Conservation (phyloP, 371 early-diverging fungal genomes). For the Entomophthora muscae region DNA sequence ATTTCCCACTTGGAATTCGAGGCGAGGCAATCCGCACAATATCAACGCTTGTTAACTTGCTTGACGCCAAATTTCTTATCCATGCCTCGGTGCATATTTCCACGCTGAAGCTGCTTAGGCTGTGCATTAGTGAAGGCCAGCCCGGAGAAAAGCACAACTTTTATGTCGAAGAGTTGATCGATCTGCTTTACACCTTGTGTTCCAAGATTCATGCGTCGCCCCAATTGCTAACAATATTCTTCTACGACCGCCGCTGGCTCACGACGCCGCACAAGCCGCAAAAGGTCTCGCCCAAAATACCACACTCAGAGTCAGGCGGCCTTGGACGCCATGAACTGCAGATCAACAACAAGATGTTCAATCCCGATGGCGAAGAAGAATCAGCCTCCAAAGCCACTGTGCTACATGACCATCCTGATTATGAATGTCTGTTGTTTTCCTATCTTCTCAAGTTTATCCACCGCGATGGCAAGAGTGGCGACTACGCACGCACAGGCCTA, state of each 20-base stretch:
- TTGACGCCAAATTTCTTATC: slow-evolving; percentile 74
- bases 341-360: slow-evolving; percentile 6
- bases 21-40: slow-evolving; percentile 65
- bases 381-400: neutral
- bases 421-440: slow-evolving; percentile 69
- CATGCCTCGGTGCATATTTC: slow-evolving; percentile 82
- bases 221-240: slow-evolving; percentile 73
- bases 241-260: slow-evolving; percentile 63
- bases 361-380: slow-evolving; percentile 9
- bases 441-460: slow-evolving; percentile 75
- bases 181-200: slow-evolving; percentile 73
- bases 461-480: slow-evolving; percentile 70
- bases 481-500: slow-evolving; percentile 78
- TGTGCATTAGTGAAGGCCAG: slow-evolving; percentile 37
- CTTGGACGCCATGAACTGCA: neutral
- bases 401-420: slow-evolving; percentile 24
- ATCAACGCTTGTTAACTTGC: slow-evolving; percentile 61
- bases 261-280: slow-evolving; percentile 32
- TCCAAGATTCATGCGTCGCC: slow-evolving; percentile 82
- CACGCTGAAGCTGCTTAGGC: slow-evolving; percentile 51
- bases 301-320: neutral
- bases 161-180: slow-evolving; percentile 70
- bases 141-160: slow-evolving; percentile 9
- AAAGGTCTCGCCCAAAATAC: slow-evolving; percentile 7
- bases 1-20: slow-evolving; percentile 72